Base-by-base conservation (phyloP, 1,284 basidiomycete genomes). In the Omphalotus olearius region DNA sequence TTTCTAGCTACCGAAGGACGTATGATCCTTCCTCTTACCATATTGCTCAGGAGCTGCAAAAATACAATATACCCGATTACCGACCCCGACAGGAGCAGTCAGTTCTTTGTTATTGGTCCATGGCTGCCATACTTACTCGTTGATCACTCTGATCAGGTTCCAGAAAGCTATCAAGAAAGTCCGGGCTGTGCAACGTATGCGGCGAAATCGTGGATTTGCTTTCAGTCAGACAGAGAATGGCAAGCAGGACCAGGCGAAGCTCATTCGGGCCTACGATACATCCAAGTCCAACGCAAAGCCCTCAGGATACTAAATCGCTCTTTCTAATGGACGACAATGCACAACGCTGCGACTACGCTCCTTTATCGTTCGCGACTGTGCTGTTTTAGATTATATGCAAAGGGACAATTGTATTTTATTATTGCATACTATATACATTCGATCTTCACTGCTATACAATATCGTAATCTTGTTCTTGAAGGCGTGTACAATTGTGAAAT, bases 131-230 rank as follows among this genome's bases (percentile, higher is more conserved):
- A 54, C 13, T 47, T 16, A 17, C 38, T 26, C 30, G 20, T 42
- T 43, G 23, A 46, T 54, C 35, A 20, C 14, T 23, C 23, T 18
- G 45, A 52, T 11, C 58, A 92, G 89, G 67, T 95, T 95, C 72
- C 93, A 95, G 69, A 95, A 97, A 68, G 94, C 94, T 6, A 98
- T 98, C 77, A 97, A 97, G 71, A 98, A 98, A 66, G 95, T 98
- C 10, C 85, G 95, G 30, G 95, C 94, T 0, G 91, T 93, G 1
- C 95, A 98, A 65, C 85, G 94, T 39, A 92, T 98, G 88, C 84
- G 94, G 17, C 80, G 90, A 54, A 96, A 93, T 62, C 83, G 95
- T 53, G 94, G 94, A 1, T 98, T 98, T 65, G 94, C 95, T 1
- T 98, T 98, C 76, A 93, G 89, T 64, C 94, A 98, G 69, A 95